Evolutionary conservation across 768 basidiomycete species (phyloP), one percentile per base, ranked within the genome.

Genomic region (Lentinula sp.): DNA sequence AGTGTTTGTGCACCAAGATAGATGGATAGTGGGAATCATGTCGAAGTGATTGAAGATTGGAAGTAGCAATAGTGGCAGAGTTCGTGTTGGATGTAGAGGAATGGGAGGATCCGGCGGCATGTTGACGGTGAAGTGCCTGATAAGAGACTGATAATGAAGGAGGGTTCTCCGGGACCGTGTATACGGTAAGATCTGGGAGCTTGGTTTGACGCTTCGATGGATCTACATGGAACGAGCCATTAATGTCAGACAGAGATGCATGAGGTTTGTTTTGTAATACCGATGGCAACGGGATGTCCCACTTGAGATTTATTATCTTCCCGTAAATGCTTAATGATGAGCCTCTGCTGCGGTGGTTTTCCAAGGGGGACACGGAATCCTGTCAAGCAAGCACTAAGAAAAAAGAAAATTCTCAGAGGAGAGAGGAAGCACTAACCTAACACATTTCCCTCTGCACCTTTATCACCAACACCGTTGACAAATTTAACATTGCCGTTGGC

Each of bases 1-100:
- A 60, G 28, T 60, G 59, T 33, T 50, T 49, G 33, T 60, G 59
- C 9, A 60, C 59, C 15, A 60, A 18, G 35, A 60, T 49, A 51
- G 59, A 18, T 13, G 59, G 59, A 16, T 60, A 50, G 8, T 60
- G 45, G 13, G 23, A 41, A 28, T 60, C 59, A 28, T 20, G 39
- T 10, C 16, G 57, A 20, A 23, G 16, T 6, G 43, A 16, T 1
- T 3, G 41, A 15, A 16, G 37, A 20, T 35, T 37, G 18, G 39
- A 43, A 23, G 50, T 51, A 41, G 39, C 16, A 20, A 20, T 8
- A 16, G 37, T 39, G 37, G 7, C 37, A 39, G 37, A 39, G 13
- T 39, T 39, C 28, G 28, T 28, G 28, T 18, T 18, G 18, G 43
- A 45, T 16, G 39, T 41, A 41, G 43, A 48, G 6, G 46, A 7